Base-by-base conservation (phyloP, 1,284 basidiomycete genomes). In the Tilletia caries region DNA sequence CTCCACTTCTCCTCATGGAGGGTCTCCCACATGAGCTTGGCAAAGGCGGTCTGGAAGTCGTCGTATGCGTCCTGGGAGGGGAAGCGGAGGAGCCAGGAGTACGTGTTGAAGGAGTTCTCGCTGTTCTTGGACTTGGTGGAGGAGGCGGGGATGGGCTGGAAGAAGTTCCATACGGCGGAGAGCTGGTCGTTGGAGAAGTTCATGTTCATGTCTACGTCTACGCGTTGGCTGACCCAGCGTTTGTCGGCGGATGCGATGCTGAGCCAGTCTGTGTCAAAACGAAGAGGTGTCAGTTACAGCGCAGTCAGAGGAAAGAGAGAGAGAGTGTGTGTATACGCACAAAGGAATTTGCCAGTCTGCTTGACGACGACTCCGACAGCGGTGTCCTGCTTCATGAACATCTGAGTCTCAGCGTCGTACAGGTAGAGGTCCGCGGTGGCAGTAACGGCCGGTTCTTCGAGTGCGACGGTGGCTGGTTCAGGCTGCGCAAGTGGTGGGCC, bases 11-110 rank as follows among this genome's bases (percentile, higher is more conserved):
- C 86, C 72, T 89, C 87, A 84, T 97, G 91, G 68, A 91, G 85
- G 10, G 88, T 88, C 84, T 98, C 92, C 92, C 93, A 98, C 74
- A 91, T 83, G 71, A 88, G 89, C 73, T 87, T 88, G 1, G 89
- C 89, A 81, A 93, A 93, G 5, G 86, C 86, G 58, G 86, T 85
- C 76, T 90, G 87, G 85, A 93, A 92, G 10, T 83, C 84, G 3
- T 85, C 83, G 78, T 91, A 95, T 1, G 86, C 86, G 33, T 88
- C 88, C 70, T 86, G 81, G 18, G 86, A 85, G 4, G 82, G 77
- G 82, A 96, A 94, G 72, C 89, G 87, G 77, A 98, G 87, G 69
- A 92, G 89, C 93, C 93, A 94, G 69, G 93, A 93, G 80, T 87
- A 89, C 67, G 87, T 86, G n/a, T 88, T 87, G 48, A 34, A 23